phyloP scores from a whole-genome alignment of 352 stramenopile species.

The Pythium dissotocum region DNA sequence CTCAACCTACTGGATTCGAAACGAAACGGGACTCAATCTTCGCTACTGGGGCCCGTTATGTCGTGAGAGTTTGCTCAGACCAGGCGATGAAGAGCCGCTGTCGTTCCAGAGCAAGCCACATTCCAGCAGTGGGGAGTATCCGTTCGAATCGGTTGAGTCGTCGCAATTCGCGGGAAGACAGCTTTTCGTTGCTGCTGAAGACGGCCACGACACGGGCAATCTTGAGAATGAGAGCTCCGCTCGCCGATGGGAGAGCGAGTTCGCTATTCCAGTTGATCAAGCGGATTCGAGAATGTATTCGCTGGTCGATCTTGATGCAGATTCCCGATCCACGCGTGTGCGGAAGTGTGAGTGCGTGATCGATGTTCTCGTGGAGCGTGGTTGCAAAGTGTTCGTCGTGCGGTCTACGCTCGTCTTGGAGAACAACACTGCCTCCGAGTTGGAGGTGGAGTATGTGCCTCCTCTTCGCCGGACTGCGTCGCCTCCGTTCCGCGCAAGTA shows the following conservation, averaged over 20 bases:
- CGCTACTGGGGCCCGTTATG: slow-evolving; percentile 72
- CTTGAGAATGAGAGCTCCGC: slow-evolving; percentile 16
- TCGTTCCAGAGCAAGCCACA: slow-evolving; percentile 33
- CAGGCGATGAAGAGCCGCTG: slow-evolving; percentile 67
- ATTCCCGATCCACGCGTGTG: slow-evolving; percentile 42
- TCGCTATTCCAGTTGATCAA: slow-evolving; percentile 80
- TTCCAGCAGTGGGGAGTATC: slow-evolving; percentile 16
- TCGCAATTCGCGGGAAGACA: slow-evolving; percentile 37
- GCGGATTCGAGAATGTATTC: slow-evolving; percentile 84
- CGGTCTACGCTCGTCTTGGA: slow-evolving; percentile 78
- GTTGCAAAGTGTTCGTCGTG: slow-evolving; percentile 88
- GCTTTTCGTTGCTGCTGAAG: slow-evolving; percentile 74
- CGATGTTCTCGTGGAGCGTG: slow-evolving; percentile 80
- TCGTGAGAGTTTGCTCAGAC: slow-evolving; percentile 47
- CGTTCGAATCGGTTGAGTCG: slow-evolving; percentile 26
- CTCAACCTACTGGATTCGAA: slow-evolving; percentile 87
- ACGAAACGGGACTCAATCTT: slow-evolving; percentile 79
- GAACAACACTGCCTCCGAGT: slow-evolving; percentile 80
- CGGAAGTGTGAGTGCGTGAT: slow-evolving; percentile 86
- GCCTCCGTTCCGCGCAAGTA: slow-evolving; percentile 33
- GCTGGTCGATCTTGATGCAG: slow-evolving; percentile 62
- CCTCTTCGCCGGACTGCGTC: slow-evolving; percentile 46
- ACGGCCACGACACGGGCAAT: slow-evolving; percentile 26
- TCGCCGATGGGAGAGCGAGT: slow-evolving; percentile 72
- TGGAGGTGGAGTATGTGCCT: slow-evolving; percentile 86